Conservation (phyloP, 495 filamentous ascomycete genomes). For the Acidiella bohemica region DNA sequence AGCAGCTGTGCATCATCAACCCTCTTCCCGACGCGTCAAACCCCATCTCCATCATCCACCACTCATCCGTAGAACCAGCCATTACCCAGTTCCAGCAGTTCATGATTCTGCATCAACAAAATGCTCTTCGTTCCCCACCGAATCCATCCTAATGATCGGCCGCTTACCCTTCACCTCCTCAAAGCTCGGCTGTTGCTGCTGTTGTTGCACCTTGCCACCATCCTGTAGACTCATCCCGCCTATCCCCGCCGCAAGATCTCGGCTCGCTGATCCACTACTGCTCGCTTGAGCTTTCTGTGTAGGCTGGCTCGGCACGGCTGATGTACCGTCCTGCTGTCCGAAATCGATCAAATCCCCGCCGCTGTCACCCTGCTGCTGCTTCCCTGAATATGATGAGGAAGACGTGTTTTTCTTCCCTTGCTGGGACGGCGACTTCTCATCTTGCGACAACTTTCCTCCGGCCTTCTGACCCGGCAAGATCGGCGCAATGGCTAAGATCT, state of each 20-base stretch:
- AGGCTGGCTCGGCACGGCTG: not conserved
- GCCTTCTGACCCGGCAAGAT: constrained; percentile 59
- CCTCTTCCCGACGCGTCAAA: too few relatives aligned
- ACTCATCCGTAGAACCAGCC: too few relatives aligned
- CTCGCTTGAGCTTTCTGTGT: not conserved
- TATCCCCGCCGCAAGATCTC: constrained; percentile 1
- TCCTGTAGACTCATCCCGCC: constrained; percentile 1
- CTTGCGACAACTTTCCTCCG: constrained; percentile 1
- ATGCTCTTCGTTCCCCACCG: constrained; percentile 6
- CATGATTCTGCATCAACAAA: constrained; percentile 15
- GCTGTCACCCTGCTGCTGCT: not conserved
- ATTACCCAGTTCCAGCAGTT: not conserved
- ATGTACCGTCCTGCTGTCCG: constrained; percentile 18
- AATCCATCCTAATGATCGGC: constrained; percentile 7
- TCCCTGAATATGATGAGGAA: constrained; percentile 4
- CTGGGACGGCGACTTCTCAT: constrained; percentile 3
- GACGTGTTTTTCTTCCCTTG: constrained; percentile 6
- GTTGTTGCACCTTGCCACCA: not conserved
- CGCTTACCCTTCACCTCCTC: not conserved
- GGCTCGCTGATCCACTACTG: not conserved
- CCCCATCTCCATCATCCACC: too few relatives aligned
- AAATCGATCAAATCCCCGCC: constrained; percentile 19
- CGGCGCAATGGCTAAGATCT: constrained; percentile 76
- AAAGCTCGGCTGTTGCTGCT: not conserved
- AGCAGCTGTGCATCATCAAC: too few relatives aligned